These are phyloP conservation scores for Aspergillus ustus DNA, from an alignment of 2,329 filamentous ascomycete species.

Conservation along the genomic window DNA sequence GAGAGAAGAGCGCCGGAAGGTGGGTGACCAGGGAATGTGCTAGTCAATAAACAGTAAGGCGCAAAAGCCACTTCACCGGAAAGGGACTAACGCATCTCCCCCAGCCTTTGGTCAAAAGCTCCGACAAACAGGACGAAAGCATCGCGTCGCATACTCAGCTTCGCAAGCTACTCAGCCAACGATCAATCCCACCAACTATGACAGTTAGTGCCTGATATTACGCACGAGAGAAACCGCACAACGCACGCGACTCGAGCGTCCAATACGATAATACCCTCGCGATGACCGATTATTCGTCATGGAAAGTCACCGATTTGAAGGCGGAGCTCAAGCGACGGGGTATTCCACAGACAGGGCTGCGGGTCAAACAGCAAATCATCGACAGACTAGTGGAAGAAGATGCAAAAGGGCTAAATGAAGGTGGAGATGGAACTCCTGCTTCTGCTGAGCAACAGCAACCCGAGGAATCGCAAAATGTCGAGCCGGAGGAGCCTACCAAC, in stretches of 20 bases:
- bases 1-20: not conserved
- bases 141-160: slow-evolving; percentile 16
- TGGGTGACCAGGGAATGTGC: not conserved
- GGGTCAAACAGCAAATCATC: slow-evolving; percentile 68
- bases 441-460: slow-evolving; percentile 22
- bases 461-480: slow-evolving; percentile 23
- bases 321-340: slow-evolving; percentile 74
- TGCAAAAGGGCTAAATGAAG: slow-evolving; percentile 36
- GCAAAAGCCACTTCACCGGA: not conserved
- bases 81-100: slow-evolving; percentile 19
- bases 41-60: not conserved
- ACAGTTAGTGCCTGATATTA: slow-evolving; percentile 12
- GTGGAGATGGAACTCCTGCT: slow-evolving; percentile 27
- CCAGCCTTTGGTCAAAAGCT: slow-evolving; percentile 22
- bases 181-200: slow-evolving; percentile 17
- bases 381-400: slow-evolving; percentile 61
- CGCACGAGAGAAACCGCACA: not conserved
- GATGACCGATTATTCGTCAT: slow-evolving; percentile 60
- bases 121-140: slow-evolving; percentile 13
- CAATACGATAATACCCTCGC: slow-evolving; percentile 13
- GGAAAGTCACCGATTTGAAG: slow-evolving; percentile 77
- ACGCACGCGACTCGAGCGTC: slow-evolving; percentile 10
- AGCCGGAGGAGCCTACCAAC: slow-evolving; percentile 15
- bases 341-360: slow-evolving; percentile 71
- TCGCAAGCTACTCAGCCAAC: not conserved